Base-by-base conservation (phyloP, 2,329 filamentous ascomycete genomes). In the Nigrograna mackinnonii region DNA sequence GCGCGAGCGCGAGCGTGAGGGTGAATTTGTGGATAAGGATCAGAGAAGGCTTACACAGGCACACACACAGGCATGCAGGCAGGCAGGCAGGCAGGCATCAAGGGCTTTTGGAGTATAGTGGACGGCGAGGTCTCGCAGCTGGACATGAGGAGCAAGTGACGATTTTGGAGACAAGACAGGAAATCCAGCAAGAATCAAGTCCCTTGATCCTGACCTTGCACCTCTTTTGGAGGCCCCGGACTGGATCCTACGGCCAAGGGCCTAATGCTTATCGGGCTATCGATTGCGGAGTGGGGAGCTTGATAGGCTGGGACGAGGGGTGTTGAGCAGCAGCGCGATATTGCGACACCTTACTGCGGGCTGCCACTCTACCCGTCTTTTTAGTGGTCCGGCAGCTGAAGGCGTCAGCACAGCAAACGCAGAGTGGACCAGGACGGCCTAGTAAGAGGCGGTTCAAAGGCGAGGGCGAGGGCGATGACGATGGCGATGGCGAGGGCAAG, bases 181-280 rank as follows among this genome's bases (percentile, higher is more conserved):
- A n/a, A n/a, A n/a, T n/a, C n/a, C n/a, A n/a, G n/a, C n/a, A n/a
- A n/a, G n/a, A n/a, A n/a, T n/a, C n/a, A n/a, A 22, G 22, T 24
- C 35, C 32, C 38, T 16, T 35, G 38, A 40, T 43, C 12, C 22
- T 31, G 11, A 14, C 37, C 26, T 32, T 21, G 24, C 14, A 34
- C 30, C 30, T 31, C 24, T 32, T 28, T 26, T 33, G 5, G 17
- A 38, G 11, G n/a, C 20, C 37, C 26, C 13, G 24, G 6, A 35
- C 38, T 9, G 9, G 24, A 28, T 28, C 24, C 24, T 28, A 9
- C 24, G 24, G 24, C 9, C n/a, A 32, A 37, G 30, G n/a, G 43
- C 37, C 52, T 59, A 63, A 54, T 46, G 52, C 57, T 54, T 56
- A 51, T 57, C 56, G 55, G 35, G 46, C 41, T 52, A 54, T 56